Conservation (phyloP, 192 early-diverging fungal genomes). For the Backusella sp. region DNA sequence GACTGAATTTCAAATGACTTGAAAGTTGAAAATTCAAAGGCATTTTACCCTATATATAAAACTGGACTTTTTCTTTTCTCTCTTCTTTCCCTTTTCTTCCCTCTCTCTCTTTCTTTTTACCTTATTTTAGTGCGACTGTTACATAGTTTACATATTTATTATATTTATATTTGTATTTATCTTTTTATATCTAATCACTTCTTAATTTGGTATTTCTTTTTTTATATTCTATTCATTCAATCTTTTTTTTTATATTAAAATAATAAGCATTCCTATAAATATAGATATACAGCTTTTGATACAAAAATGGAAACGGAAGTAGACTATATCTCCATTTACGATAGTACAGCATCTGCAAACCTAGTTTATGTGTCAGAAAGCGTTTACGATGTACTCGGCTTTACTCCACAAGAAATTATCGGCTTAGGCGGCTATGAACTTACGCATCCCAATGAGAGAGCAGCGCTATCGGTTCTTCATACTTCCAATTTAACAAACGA, state of each 20-base stretch:
- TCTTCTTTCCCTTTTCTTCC: not conserved
- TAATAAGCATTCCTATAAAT: not conserved
- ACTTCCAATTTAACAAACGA: slow-evolving; percentile 35
- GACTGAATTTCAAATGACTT: not conserved
- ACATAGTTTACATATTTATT: not conserved
- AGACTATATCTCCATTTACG: slow-evolving; percentile 49
- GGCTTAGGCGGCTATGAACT: slow-evolving; percentile 38
- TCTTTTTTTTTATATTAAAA: not conserved
- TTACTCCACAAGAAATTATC: slow-evolving; percentile 42
- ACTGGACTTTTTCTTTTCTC: not conserved
- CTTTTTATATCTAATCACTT: not conserved
- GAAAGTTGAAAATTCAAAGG: not conserved
- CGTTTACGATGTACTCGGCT: slow-evolving; percentile 43
- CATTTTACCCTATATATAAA: not conserved
- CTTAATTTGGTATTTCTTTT: not conserved
- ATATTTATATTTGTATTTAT: too few relatives aligned
- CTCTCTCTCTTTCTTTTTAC: not conserved
- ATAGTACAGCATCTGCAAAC: slow-evolving; percentile 32
- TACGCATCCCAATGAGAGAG: slow-evolving; percentile 40
- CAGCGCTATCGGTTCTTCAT: slow-evolving; percentile 31
- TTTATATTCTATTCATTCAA: not conserved
- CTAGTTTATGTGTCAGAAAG: slow-evolving; percentile 45
- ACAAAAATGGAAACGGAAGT: not conserved
- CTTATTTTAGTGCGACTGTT: not conserved
- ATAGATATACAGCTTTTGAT: not conserved